Evolutionary conservation across 1,284 basidiomycete species (phyloP).

Genomic region (Malassezia sympodialis): DNA sequence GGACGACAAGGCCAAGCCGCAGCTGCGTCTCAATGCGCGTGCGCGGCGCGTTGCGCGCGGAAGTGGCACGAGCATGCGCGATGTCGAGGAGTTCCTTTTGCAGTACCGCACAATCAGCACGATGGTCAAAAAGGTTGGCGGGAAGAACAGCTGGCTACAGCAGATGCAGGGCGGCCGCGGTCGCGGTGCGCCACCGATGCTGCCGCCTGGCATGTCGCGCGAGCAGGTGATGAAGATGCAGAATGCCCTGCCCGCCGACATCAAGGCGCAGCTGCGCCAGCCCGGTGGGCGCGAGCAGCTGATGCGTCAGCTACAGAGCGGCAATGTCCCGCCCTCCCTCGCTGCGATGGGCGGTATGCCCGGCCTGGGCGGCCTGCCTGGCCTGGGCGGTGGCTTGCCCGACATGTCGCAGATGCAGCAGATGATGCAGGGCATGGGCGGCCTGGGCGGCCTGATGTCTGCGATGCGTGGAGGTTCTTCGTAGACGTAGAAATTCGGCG

Average conservation of each 20-base stretch:
- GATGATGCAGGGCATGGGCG: conserved; percentile 50
- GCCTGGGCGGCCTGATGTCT: conserved; percentile 62
- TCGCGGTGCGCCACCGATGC: conserved; percentile 30
- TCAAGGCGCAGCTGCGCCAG: conserved; percentile 46
- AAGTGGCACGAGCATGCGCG: conserved; percentile 87
- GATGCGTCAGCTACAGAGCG: conserved; percentile 31
- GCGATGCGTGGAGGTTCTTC: conserved; percentile 61
- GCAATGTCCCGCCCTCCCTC: conserved; percentile 28
- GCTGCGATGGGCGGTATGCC: conserved; percentile 22
- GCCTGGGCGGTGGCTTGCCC: conserved; percentile 29
- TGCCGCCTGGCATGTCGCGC: conserved; percentile 41
- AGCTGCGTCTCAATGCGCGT: conserved; percentile 39
- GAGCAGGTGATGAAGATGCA: conserved; percentile 46
- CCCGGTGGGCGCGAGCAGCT: conserved; percentile 43
- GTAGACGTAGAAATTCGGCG: background rate
- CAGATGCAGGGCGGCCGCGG: conserved; percentile 34
- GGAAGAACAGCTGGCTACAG: conserved; percentile 64
- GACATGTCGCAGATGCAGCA: conserved; percentile 28
- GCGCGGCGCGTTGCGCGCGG: conserved; percentile 74
- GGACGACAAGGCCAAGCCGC: conserved; percentile 17
- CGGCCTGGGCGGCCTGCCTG: conserved; percentile 23
- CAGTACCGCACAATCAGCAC: conserved; percentile 35
- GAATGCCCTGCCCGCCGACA: conserved; percentile 41
- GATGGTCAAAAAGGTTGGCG: conserved; percentile 83
- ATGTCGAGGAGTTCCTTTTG: conserved; percentile 89